Conservation (phyloP, 2,329 filamentous ascomycete species). For the Proliferodiscus dingleyae region DNA sequence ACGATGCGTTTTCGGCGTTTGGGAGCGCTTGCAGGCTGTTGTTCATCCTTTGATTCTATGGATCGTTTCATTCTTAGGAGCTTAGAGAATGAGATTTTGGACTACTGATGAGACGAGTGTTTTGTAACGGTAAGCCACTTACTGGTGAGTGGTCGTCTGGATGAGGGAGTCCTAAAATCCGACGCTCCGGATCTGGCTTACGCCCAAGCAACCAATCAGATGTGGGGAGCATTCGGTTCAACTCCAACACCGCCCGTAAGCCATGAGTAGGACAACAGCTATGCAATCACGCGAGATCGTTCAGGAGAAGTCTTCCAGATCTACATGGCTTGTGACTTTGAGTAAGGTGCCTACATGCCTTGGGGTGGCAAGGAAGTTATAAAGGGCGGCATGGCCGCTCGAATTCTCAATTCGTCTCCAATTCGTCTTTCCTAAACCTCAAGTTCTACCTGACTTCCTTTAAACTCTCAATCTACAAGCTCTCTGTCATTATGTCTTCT, state of each 20-base stretch:
- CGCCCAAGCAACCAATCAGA: background rate
- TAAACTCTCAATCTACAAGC: background rate
- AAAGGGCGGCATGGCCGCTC: too few relatives aligned
- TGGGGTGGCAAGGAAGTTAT: too few relatives aligned
- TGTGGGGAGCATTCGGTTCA: background rate
- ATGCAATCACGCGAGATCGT: too few relatives aligned
- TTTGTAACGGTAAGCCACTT: background rate
- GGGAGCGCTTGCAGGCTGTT: background rate
- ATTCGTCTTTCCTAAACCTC: too few relatives aligned
- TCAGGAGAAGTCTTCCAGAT: too few relatives aligned
- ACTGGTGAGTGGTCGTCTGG: background rate
- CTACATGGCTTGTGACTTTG: too few relatives aligned
- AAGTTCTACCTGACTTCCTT: background rate
- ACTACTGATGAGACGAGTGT: background rate
- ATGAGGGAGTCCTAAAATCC: background rate
- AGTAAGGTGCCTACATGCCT: too few relatives aligned
- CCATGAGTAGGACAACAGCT: too few relatives aligned
- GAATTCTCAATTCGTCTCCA: too few relatives aligned
- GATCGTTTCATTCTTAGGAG: background rate
- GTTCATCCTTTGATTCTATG: slow-evolving; percentile 1
- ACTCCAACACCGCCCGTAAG: background rate
- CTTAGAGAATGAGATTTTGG: background rate
- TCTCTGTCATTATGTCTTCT: slow-evolving; percentile 9
- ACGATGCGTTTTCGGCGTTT: slow-evolving; percentile 30
- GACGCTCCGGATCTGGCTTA: background rate